Evolutionary conservation across 2,329 filamentous ascomycete genomes (phyloP).

Genomic region (Emergomyces orientalis): DNA sequence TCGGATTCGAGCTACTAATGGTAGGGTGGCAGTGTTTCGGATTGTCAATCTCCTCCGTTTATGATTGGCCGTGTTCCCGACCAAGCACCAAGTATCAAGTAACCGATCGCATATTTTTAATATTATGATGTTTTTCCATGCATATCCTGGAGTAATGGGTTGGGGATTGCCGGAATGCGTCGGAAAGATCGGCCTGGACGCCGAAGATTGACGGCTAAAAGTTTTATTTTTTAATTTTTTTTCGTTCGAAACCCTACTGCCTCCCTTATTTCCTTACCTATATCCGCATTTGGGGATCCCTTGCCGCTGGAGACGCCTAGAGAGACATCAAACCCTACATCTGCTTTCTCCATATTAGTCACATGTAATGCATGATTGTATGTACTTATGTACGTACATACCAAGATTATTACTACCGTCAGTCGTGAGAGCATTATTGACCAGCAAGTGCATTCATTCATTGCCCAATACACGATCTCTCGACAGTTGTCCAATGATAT

Average conservation of each 20-base stretch:
- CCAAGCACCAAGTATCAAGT: background rate
- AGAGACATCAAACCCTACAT: no score
- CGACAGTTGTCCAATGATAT: background rate
- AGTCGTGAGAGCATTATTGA: no score
- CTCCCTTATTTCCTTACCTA: no score
- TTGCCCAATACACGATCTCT: background rate
- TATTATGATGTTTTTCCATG: background rate
- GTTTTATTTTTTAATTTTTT: no score
- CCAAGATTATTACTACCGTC: no score
- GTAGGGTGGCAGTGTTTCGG: background rate
- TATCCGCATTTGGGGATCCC: no score
- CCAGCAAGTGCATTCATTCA: no score
- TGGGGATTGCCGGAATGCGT: background rate
- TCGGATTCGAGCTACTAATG: background rate
- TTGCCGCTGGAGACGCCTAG: no score
- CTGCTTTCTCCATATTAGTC: no score
- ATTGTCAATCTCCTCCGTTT: background rate
- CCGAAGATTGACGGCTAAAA: background rate
- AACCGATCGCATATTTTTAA: background rate
- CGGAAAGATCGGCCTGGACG: background rate
- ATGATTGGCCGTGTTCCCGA: background rate
- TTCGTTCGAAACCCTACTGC: no score
- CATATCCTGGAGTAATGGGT: background rate
- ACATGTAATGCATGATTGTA: no score
- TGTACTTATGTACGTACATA: no score